Evolutionary conservation across 1,284 basidiomycete species (phyloP), one percentile per base, ranked within the genome.

Genomic region (Naganishia sp.): DNA sequence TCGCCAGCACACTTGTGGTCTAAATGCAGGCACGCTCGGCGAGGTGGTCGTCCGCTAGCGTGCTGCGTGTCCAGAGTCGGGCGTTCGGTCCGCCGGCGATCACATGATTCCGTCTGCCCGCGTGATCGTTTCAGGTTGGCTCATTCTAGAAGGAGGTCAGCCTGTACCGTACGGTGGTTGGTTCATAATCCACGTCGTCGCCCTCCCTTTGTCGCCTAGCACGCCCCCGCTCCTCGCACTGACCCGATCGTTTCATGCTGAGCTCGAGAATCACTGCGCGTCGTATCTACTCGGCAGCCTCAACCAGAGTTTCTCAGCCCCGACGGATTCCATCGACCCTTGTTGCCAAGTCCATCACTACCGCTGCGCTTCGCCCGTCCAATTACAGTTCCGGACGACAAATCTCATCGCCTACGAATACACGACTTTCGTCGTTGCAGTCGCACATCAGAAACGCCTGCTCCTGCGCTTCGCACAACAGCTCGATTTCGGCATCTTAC

Each of bases 401-500:
- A 21, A 46, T 42, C 18, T 41, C 13, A 50, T 9, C 45, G 28
- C 10, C 57, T 25, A 50, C 32, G 35, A 61, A 25, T 51, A 15
- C 47, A 10, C 35, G 2, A 39, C 35, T 35, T 13, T 39, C 45
- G 13, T 58, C 47, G 46, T 47, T 61, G 21, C 57, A 61, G 57
- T 47, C 41, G 21, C 65, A 66, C 21, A 39, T 46, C 31, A 41
- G 65, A 32, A 50, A 50, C 32, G 60, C 60, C 31, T 67, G 66
- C 43, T 55, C 66, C 41, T 67, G 66, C 46, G 43, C 66, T 28
- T 61, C 61, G 17, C 66, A 67, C 28, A 51, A 41, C 23, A 18
- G 35, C 13, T 39, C 60, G 6, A 61, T 41, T 28, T 50, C 57
- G 15, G 31, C 46, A 15, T 45, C 60, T 46, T 31, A 56, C 39